Evolutionary conservation across 2,329 filamentous ascomycete species (phyloP), one percentile per base, ranked within the genome.

Genomic region (Talaromyces albobiverticillius): DNA sequence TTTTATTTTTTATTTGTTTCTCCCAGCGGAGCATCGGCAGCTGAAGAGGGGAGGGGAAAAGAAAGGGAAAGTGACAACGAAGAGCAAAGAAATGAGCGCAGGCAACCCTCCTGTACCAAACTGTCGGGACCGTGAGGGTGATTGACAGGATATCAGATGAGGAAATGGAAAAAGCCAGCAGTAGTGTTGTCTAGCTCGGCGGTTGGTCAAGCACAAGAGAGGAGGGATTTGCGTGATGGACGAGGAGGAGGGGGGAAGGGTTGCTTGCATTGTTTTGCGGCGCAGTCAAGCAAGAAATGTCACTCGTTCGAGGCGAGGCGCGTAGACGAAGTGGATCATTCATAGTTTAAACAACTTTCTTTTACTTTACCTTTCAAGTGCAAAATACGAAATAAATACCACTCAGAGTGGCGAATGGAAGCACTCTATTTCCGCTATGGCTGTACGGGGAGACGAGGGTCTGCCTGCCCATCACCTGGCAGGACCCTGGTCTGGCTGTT

Each of bases 91-190:
- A n/a, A n/a, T n/a, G n/a, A n/a, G n/a, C n/a, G n/a, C n/a, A 40
- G 5, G 47, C 42, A 47, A 55, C 53, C 53, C 53, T 55, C 53
- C 53, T 32, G 53, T 55, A 51, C 53, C 53, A 55, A 55, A 55
- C 47, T 55, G 53, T 55, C 53, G 53, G 53, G 48, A 47, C 34
- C 26, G 42, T 31, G 29, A 46, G 23, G 29, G n/a, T 40, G 49
- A 51, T 51, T 51, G 34, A 51, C 47, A 55, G 47, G 48, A 51
- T 55, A 55, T 43, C 14, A 55, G 47, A 55, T 42, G 47, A 47
- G 38, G 34, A 43, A 55, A n/a, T n/a, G n/a, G n/a, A n/a, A n/a
- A n/a, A 47, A 52, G n/a, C 9, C 23, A 51, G 42, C 22, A 25
- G 32, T 51, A 26, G 42, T 29, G 32, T 51, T 51, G 31, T 42